Conservation (phyloP, 225 moss, liverwort and hornwort species). For the Pseudoscleropodium purum region DNA sequence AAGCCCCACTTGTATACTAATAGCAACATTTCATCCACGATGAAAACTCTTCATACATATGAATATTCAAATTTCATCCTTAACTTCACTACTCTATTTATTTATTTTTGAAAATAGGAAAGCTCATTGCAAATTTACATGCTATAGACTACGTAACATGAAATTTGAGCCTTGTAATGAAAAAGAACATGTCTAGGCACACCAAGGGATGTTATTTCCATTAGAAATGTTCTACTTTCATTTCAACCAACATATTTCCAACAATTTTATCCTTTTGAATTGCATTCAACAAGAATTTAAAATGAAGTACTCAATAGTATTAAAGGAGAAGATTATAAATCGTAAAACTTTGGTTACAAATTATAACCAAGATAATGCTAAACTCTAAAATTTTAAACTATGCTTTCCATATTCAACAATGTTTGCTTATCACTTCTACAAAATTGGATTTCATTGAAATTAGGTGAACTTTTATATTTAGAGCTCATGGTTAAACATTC, state of each 20-base stretch:
- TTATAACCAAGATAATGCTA: neutral
- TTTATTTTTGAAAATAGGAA: neutral
- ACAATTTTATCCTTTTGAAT: neutral
- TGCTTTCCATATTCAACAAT: no score
- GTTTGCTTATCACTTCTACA: neutral
- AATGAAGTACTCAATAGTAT: neutral
- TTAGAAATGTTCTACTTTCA: neutral
- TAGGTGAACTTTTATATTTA: neutral
- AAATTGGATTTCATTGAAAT: neutral
- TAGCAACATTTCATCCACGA: neutral
- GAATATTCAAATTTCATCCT: neutral
- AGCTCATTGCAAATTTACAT: neutral
- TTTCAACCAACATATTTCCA: neutral
- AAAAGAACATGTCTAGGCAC: neutral
- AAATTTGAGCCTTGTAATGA: neutral
- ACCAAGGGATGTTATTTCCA: neutral
- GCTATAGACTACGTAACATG: neutral
- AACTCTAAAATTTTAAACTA: neutral
- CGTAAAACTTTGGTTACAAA: neutral
- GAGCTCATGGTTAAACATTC: neutral
- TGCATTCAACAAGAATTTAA: neutral
- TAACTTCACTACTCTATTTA: neutral
- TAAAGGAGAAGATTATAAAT: neutral
- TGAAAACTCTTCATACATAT: neutral
- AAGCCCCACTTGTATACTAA: fast-evolving